A percentile compares a stretch with the other conserved stretches of the same genome.
Evolutionary conservation across 768 basidiomycete species (phyloP).

Genomic region (Psilocybe cubensis): DNA sequence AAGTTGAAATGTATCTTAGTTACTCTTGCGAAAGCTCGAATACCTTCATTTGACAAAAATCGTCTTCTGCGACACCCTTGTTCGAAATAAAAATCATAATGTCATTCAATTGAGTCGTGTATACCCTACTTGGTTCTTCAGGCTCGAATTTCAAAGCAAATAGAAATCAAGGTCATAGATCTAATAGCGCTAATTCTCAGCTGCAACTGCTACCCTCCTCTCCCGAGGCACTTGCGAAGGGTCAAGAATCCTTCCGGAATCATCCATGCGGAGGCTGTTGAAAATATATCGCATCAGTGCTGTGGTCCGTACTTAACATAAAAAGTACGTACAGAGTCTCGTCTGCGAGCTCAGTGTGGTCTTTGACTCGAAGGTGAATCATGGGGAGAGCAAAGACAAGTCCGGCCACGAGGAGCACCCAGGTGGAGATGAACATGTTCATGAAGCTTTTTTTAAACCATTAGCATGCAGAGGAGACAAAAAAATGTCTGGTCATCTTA

Average conservation of each 20-base stretch:
- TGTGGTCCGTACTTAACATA: not conserved
- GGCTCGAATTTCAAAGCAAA: not conserved
- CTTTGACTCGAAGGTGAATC: slow-evolving; percentile 71
- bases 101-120: too few relatives aligned
- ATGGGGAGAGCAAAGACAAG: slow-evolving; percentile 72
- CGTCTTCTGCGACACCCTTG: too few relatives aligned
- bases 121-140: too few relatives aligned
- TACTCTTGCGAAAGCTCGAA: too few relatives aligned
- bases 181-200: not conserved
- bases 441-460: slow-evolving; percentile 46
- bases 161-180: not conserved
- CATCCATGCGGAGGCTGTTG: slow-evolving; percentile 48
- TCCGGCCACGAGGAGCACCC: slow-evolving; percentile 69
- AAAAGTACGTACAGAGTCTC: slow-evolving; percentile 49
- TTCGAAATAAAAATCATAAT: too few relatives aligned
- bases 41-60: too few relatives aligned
- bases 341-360: slow-evolving; percentile 57
- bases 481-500: slow-evolving; percentile 36
- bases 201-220: not conserved
- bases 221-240: slow-evolving; percentile 3
- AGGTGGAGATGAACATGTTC: slow-evolving; percentile 75
- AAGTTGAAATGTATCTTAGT: too few relatives aligned
- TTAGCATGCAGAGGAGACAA: not conserved
- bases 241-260: slow-evolving; percentile 35
- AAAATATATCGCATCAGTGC: not conserved